These are phyloP conservation scores for Friedmanniomyces simplex DNA, from an alignment of 495 filamentous ascomycete species.

Conservation along the genomic window DNA sequence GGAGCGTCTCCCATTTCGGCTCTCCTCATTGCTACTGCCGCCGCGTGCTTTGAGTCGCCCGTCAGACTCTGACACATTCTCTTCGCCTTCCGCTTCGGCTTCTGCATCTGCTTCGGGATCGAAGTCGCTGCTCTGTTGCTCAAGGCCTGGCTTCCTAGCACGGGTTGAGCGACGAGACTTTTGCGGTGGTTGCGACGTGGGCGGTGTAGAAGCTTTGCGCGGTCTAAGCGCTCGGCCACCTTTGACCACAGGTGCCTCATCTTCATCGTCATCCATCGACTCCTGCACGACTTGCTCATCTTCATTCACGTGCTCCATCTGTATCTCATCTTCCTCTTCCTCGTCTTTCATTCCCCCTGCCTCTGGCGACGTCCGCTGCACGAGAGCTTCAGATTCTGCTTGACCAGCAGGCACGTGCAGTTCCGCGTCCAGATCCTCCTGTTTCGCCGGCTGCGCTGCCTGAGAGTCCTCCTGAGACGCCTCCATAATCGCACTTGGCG, in stretches of 20 bases:
- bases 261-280: conserved; percentile 31
- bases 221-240: conserved; percentile 4
- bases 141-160: conserved; percentile 23
- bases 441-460: background rate
- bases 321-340: conserved; percentile 15
- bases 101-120: conserved; percentile 58
- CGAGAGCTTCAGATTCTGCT: background rate
- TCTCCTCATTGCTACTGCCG: conserved; percentile 36
- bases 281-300: conserved; percentile 39
- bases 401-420: conserved; percentile 1
- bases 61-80: conserved; percentile 42
- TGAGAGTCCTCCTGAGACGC: conserved; percentile 31
- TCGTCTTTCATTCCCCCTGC: conserved; percentile 9
- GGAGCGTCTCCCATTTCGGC: conserved; percentile 40
- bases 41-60: conserved; percentile 33
- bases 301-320: conserved; percentile 28
- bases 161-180: background rate
- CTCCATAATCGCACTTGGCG: conserved; percentile 46
- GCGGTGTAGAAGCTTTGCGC: conserved; percentile 13
- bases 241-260: conserved; percentile 10
- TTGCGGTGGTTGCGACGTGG: conserved; percentile 5
- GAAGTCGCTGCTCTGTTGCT: conserved; percentile 72
- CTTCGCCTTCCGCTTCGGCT: conserved; percentile 58
- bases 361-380: conserved; percentile 7
- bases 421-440: conserved; percentile 5